Percentiles rank a stretch among this genome's conserved stretches.
Conservation (phyloP, 2,329 filamentous ascomycete species). For the Mycosphaerella sp. region DNA sequence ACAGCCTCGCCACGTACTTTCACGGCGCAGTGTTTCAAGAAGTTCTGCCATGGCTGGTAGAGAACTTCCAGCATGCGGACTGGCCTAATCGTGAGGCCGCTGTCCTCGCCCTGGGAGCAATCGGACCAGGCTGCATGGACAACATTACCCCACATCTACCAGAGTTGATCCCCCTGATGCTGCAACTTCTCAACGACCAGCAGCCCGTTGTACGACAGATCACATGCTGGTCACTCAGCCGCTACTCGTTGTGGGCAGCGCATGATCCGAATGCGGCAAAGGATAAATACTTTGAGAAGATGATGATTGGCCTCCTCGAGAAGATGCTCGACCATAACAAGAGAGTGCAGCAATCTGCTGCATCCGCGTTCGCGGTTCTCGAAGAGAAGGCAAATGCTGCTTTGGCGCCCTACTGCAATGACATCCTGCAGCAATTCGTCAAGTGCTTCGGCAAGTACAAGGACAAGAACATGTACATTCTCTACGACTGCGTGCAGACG, state of each 20-base stretch:
- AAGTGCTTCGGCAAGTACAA: slow-evolving; percentile 92
- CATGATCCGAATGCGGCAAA: slow-evolving; percentile 63
- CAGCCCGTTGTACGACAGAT: slow-evolving; percentile 94
- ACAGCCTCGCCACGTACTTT: slow-evolving; percentile 90
- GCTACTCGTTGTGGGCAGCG: slow-evolving; percentile 90
- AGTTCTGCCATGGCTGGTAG: slow-evolving; percentile 85
- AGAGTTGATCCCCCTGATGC: slow-evolving; percentile 82
- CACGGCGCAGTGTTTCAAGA: slow-evolving; percentile 80
- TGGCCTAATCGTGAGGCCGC: slow-evolving; percentile 93
- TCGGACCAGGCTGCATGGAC: slow-evolving; percentile 89
- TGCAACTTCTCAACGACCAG: slow-evolving; percentile 72
- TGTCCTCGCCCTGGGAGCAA: slow-evolving; percentile 86
- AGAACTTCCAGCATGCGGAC: slow-evolving; percentile 78
- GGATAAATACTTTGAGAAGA: slow-evolving; percentile 77
- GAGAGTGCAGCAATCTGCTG: slow-evolving; percentile 92
- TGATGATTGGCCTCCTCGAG: slow-evolving; percentile 92
- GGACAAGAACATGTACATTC: slow-evolving; percentile 96
- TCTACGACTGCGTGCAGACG: slow-evolving; percentile 98
- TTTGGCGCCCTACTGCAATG: slow-evolving; percentile 76
- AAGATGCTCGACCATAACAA: slow-evolving; percentile 98
- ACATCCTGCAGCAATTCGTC: slow-evolving; percentile 89
- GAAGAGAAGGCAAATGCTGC: slow-evolving; percentile 85
- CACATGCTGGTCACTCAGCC: slow-evolving; percentile 92
- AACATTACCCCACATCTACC: slow-evolving; percentile 86
- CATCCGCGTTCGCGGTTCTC: slow-evolving; percentile 90